Evolutionary conservation across 2,329 filamentous ascomycete genomes (phyloP).

Genomic region (Tolypocladium inflatum): DNA sequence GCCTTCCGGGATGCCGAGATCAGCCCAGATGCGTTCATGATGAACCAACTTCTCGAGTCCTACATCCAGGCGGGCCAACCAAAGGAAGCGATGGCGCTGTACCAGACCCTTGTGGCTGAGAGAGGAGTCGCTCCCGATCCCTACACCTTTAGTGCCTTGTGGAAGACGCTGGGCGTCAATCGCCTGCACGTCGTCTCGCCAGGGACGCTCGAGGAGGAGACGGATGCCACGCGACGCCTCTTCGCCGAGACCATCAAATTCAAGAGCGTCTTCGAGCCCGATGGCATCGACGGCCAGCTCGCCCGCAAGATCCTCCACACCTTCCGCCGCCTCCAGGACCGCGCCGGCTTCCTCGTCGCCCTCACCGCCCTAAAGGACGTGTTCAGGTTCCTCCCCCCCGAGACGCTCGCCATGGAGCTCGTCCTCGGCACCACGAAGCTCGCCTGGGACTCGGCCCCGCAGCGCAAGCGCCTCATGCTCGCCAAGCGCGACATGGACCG

Average conservation of each 20-base stretch:
- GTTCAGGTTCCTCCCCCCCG: conserved; percentile 34
- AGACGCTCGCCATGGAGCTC: conserved; percentile 37
- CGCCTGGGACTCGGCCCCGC: conserved; percentile 28
- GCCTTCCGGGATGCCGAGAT: conserved; percentile 56
- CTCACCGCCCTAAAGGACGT: conserved; percentile 31
- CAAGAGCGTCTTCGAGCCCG: conserved; percentile 31
- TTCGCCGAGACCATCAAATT: conserved; percentile 42
- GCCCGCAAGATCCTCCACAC: conserved; percentile 41
- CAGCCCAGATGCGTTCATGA: conserved; percentile 60
- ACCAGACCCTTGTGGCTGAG: conserved; percentile 40
- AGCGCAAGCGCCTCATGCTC: conserved; percentile 29
- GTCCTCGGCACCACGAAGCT: conserved; percentile 34
- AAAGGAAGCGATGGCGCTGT: conserved; percentile 44
- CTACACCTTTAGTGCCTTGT: conserved; percentile 60
- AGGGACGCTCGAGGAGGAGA: conserved; percentile 18
- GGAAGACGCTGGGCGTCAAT: conserved; percentile 48
- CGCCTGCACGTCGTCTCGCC: conserved; percentile 27
- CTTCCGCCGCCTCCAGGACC: conserved; percentile 36
- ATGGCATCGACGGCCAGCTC: conserved; percentile 35
- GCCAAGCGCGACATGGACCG: conserved; percentile 33
- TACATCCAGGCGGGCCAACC: conserved; percentile 51
- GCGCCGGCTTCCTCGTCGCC: conserved; percentile 34
- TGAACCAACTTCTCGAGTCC: conserved; percentile 68
- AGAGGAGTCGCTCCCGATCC: conserved; percentile 49
- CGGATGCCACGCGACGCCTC: conserved; percentile 26